Conservation (phyloP, 768 basidiomycete genomes). For the Mycena galericulata region DNA sequence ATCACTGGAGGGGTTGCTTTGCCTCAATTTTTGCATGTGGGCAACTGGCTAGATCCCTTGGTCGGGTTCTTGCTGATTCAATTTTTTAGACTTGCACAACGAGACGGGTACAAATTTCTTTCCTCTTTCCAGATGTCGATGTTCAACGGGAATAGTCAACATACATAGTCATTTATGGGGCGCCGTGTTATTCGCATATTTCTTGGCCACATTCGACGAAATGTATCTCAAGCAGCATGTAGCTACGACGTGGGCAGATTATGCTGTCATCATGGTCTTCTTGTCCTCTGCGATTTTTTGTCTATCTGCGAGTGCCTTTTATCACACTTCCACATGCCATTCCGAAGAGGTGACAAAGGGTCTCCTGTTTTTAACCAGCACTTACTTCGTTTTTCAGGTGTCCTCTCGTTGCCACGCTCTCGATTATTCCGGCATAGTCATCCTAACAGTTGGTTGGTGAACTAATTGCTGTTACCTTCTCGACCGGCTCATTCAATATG, state of each 20-base stretch:
- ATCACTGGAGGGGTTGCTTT: conserved; percentile 72
- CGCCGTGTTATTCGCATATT: conserved; percentile 68
- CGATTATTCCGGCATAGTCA: conserved; percentile 86
- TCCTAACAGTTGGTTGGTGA: conserved; percentile 34
- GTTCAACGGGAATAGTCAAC: conserved; percentile 66
- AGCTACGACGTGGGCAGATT: conserved; percentile 71
- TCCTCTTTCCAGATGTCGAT: conserved; percentile 26
- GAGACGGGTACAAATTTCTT: conserved; percentile 67
- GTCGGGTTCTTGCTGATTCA: conserved; percentile 34
- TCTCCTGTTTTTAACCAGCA: background rate
- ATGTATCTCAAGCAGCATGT: conserved; percentile 64
- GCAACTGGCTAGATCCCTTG: conserved; percentile 42
- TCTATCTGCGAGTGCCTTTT: conserved; percentile 76
- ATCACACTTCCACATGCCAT: conserved; percentile 81
- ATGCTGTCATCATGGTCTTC: conserved; percentile 71
- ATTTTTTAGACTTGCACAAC: conserved; percentile 74
- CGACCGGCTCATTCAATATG: conserved; percentile 54
- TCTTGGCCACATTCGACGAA: conserved; percentile 65
- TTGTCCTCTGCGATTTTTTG: conserved; percentile 80
- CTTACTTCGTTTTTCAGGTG: conserved; percentile 55
- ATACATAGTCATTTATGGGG: conserved; percentile 87
- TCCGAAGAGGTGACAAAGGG: conserved; percentile 72
- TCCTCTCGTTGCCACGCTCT: conserved; percentile 69
- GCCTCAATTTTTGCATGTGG: conserved; percentile 75
- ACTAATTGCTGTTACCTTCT: conserved; percentile 4